Evolutionary conservation across 805 yeast genomes (phyloP), one percentile per base, ranked within the genome.

Genomic region (Zygotorulaspora florentina): DNA sequence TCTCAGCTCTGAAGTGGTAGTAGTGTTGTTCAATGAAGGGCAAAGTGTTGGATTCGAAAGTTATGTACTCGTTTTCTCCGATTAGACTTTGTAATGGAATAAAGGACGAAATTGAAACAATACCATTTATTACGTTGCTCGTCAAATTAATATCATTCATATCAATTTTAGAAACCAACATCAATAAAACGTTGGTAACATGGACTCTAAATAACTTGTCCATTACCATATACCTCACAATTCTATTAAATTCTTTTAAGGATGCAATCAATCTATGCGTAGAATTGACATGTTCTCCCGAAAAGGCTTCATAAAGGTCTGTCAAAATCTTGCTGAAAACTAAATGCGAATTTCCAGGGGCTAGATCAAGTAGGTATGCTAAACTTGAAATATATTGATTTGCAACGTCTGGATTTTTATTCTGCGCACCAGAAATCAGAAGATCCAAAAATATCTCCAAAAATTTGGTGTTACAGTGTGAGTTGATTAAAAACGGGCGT

Each of bases 91-190:
- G 69, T 50, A 89, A 72, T 1, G 96, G 96, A 2, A 85, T 77
- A 45, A 81, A 83, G 6, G 84, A 71, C 0, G 88, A 82, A 18
- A 83, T 76, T 0, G 87, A 72, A 9, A 87, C 83, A 45, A 93
- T 75, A 15, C 85, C 74, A 47, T 81, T 77, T 34, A 90, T 66
- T 0, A 95, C 76, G 42, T 79, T 75, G 12, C 81, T 72, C 0
- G 96, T 83, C 59, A 90, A 79, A 11, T 72, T 73, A 40, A 88
- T 73, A 64, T 93, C 99, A 61, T 90, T 93, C 0, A 90, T 78
- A 61, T 93, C 98, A 25, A 93, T 80, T 26, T 93, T 96, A 0
- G 89, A 86, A 7, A 89, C 62, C 2, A 83, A 69, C 63, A 87
- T 72, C 23, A 81, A 77, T 33, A 90, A 61, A 12, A 93, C 69